These are phyloP conservation scores for Panus rudis DNA, from an alignment of 768 basidiomycete species.

Conservation along the genomic window DNA sequence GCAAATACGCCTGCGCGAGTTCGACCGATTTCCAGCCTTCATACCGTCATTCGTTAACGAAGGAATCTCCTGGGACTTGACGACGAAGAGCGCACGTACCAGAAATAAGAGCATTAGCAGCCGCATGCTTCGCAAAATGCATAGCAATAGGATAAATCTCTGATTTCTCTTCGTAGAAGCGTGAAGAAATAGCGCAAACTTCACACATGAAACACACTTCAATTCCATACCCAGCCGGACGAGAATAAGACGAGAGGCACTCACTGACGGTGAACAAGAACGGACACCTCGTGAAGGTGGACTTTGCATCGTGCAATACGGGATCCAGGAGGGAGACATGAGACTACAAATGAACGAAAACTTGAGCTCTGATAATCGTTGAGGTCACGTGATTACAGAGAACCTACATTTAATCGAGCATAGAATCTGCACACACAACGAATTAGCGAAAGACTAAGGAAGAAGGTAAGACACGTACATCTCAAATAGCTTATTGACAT, in stretches of 20 bases:
- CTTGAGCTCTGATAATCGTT: conserved; percentile 21
- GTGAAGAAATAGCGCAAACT: conserved; percentile 84
- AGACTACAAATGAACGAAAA: conserved; percentile 63
- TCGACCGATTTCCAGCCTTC: conserved; percentile 58
- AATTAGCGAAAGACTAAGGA: conserved; percentile 7
- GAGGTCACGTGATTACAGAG: background rate
- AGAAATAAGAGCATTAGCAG: conserved; percentile 72
- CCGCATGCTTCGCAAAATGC: conserved; percentile 82
- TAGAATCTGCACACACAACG: conserved; percentile 53
- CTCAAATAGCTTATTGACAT: conserved; percentile 78
- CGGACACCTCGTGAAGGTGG: conserved; percentile 77
- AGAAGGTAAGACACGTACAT: conserved; percentile 45
- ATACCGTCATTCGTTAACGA: background rate
- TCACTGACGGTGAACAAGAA: conserved; percentile 85
- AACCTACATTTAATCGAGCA: conserved; percentile 56
- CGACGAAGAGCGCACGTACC: conserved; percentile 40
- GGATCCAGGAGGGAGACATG: conserved; percentile 78
- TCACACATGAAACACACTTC: conserved; percentile 4
- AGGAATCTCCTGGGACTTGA: conserved; percentile 23
- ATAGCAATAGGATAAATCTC: conserved; percentile 84
- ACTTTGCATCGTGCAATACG: conserved; percentile 70
- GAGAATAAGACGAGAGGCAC: conserved; percentile 20
- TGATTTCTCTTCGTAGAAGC: conserved; percentile 77
- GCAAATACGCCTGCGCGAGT: conserved; percentile 84
- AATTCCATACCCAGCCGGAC: background rate